phyloP scores from a whole-genome alignment of 2,329 filamentous ascomycete species.

The Fusarium floridanum region DNA sequence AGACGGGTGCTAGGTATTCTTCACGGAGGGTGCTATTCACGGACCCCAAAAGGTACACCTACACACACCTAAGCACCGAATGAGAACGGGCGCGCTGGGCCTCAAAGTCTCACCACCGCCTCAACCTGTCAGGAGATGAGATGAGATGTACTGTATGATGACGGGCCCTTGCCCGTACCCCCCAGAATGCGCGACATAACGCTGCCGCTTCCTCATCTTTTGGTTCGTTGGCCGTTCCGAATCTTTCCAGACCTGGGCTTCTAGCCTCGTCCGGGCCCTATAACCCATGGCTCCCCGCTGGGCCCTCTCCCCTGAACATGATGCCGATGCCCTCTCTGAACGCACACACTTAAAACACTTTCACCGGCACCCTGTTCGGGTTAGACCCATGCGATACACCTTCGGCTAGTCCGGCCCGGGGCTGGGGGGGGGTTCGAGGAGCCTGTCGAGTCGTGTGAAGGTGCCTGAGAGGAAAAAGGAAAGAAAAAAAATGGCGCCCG shows the following conservation, averaged over 20 bases:
- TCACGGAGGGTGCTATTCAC: slow-evolving; percentile 34
- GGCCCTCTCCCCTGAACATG: slow-evolving; percentile 12
- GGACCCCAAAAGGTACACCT: neutral
- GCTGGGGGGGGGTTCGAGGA: neutral
- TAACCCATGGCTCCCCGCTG: slow-evolving; percentile 28
- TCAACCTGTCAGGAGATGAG: slow-evolving; percentile 43
- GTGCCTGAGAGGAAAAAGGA: neutral
- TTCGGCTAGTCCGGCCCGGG: slow-evolving; percentile 38
- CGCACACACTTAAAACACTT: slow-evolving; percentile 21
- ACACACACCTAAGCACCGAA: slow-evolving; percentile 3
- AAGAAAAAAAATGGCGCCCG: slow-evolving; percentile 6
- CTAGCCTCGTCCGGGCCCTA: slow-evolving; percentile 16
- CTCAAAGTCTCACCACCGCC: slow-evolving; percentile 43
- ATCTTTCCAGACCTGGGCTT: slow-evolving; percentile 26
- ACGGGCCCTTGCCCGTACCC: slow-evolving; percentile 14
- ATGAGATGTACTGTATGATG: slow-evolving; percentile 11
- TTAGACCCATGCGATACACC: slow-evolving; percentile 39
- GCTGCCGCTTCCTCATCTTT: slow-evolving; percentile 9
- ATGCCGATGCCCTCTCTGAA: slow-evolving; percentile 14
- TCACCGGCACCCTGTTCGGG: slow-evolving; percentile 36
- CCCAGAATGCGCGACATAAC: slow-evolving; percentile 19
- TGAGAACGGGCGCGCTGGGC: slow-evolving; percentile 28
- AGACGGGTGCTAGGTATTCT: slow-evolving; percentile 22
- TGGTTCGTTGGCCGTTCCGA: slow-evolving; percentile 28
- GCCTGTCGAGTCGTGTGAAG: slow-evolving; percentile 6